These are phyloP conservation scores for Suhomyces sp. DNA, from an alignment of 805 yeast genomes.

Conservation along the genomic window DNA sequence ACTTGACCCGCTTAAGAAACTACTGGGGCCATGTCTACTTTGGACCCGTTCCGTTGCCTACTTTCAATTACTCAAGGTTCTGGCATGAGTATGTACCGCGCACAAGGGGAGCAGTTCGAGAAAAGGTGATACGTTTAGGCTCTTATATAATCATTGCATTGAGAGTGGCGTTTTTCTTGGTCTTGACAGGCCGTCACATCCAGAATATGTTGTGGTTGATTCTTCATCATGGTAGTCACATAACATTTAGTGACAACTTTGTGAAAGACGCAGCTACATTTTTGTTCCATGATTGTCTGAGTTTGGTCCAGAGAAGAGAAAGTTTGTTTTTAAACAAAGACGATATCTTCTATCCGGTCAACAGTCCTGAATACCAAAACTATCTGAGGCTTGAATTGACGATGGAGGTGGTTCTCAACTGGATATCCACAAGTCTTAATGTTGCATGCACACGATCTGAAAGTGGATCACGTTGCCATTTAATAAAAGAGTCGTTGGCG, in stretches of 20 bases:
- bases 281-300: slow-evolving; percentile 17
- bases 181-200: slow-evolving; percentile 3
- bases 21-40: slow-evolving; percentile 9
- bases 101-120: not conserved
- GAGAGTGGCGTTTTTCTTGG: slow-evolving; percentile 14
- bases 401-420: slow-evolving; percentile 1
- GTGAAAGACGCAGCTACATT: slow-evolving; percentile 29
- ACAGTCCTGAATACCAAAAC: not conserved
- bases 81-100: slow-evolving; percentile 15
- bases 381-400: not conserved
- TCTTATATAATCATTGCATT: slow-evolving; percentile 1
- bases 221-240: slow-evolving; percentile 23
- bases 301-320: slow-evolving; percentile 12
- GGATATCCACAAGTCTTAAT: slow-evolving; percentile 1
- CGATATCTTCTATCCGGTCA: slow-evolving; percentile 6
- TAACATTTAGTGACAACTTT: slow-evolving; percentile 29
- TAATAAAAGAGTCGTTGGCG: not conserved
- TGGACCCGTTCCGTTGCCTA: slow-evolving; percentile 8
- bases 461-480: not conserved
- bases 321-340: slow-evolving; percentile 9
- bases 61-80: slow-evolving; percentile 15
- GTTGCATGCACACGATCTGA: not conserved
- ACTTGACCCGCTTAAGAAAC: not conserved
- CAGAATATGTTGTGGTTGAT: slow-evolving; percentile 18
- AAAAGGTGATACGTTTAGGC: not conserved